Percentiles rank a stretch among this genome's conserved stretches.
phyloP scores from a whole-genome alignment of 2,329 filamentous ascomycete genomes.

The Beauveria bassiana region DNA sequence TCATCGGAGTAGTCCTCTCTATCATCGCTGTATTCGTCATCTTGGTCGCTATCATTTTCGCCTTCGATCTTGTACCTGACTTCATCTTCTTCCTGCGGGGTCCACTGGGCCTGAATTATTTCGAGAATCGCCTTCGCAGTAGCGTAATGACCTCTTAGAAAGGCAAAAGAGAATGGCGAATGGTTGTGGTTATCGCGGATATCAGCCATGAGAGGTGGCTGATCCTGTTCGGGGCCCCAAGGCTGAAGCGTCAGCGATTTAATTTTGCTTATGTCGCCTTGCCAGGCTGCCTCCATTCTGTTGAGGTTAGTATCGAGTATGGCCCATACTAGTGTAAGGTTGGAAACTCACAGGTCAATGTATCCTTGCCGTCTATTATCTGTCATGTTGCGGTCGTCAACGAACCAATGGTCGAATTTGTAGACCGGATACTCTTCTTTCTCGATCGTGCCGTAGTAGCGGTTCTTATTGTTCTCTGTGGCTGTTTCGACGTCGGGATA shows the following conservation, averaged over 20 bases:
- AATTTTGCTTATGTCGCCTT: slow-evolving; percentile 57
- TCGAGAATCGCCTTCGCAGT: slow-evolving; percentile 60
- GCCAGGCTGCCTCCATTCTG: slow-evolving; percentile 65
- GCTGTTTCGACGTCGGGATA: slow-evolving; percentile 42
- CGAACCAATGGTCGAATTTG: slow-evolving; percentile 43
- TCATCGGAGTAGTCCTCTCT: slow-evolving; percentile 28
- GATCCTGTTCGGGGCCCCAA: slow-evolving; percentile 46
- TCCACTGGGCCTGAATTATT: slow-evolving; percentile 63
- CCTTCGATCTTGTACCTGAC: slow-evolving; percentile 41
- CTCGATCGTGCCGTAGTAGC: background rate
- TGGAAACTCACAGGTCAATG: slow-evolving; percentile 46
- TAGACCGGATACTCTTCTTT: slow-evolving; percentile 31
- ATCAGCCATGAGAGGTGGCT: slow-evolving; percentile 57
- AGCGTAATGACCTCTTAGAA: slow-evolving; percentile 56
- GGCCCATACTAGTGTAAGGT: background rate
- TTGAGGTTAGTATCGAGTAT: background rate
- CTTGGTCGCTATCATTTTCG: slow-evolving; percentile 30
- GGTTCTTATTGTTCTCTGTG: slow-evolving; percentile 8
- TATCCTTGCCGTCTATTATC: slow-evolving; percentile 51
- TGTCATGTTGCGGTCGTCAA: slow-evolving; percentile 45
- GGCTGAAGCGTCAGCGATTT: slow-evolving; percentile 54
- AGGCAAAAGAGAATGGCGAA: slow-evolving; percentile 60
- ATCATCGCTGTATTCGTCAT: slow-evolving; percentile 28
- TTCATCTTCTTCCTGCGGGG: slow-evolving; percentile 44
- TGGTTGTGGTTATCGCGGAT: slow-evolving; percentile 43